Evolutionary conservation across 306 rosid species (phyloP).

Genomic region (Cicer chorassanicum): DNA sequence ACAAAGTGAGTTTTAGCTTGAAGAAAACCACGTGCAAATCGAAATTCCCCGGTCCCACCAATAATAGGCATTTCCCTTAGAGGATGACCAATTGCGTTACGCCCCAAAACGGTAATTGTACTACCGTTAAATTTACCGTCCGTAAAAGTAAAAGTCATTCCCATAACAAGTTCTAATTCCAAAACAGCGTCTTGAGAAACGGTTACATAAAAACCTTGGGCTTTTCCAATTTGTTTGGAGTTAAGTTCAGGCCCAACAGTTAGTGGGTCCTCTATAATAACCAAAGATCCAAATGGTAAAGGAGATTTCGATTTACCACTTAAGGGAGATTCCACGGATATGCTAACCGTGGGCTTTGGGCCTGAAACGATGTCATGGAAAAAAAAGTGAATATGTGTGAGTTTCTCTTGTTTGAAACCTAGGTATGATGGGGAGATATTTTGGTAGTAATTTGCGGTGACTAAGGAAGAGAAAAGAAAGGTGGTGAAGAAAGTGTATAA

Average conservation of each 20-base stretch:
- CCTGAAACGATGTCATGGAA: conserved; percentile 57
- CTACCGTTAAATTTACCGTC: conserved; percentile 61
- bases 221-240: conserved; percentile 54
- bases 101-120: conserved; percentile 54
- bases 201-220: conserved; percentile 55
- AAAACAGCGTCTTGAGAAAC: background rate
- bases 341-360: conserved; percentile 43
- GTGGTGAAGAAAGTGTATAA: background rate
- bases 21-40: conserved; percentile 76
- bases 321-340: conserved; percentile 41
- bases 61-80: conserved; percentile 62
- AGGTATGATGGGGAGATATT: conserved; percentile 32
- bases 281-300: conserved; percentile 52
- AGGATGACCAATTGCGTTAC: conserved; percentile 19
- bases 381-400: conserved; percentile 62
- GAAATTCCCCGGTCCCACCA: conserved; percentile 67
- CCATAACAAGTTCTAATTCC: conserved; percentile 45
- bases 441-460: conserved; percentile 22
- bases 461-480: conserved; percentile 4
- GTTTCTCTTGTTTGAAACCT: conserved; percentile 50
- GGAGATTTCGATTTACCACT: conserved; percentile 38
- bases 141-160: conserved; percentile 42
- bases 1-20: conserved; percentile 46
- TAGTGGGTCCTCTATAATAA: conserved; percentile 52
- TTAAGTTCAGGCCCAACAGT: conserved; percentile 44